These are phyloP conservation scores for Nicotiana otophora DNA, from an alignment of 257 asterid species.

Conservation along the genomic window DNA sequence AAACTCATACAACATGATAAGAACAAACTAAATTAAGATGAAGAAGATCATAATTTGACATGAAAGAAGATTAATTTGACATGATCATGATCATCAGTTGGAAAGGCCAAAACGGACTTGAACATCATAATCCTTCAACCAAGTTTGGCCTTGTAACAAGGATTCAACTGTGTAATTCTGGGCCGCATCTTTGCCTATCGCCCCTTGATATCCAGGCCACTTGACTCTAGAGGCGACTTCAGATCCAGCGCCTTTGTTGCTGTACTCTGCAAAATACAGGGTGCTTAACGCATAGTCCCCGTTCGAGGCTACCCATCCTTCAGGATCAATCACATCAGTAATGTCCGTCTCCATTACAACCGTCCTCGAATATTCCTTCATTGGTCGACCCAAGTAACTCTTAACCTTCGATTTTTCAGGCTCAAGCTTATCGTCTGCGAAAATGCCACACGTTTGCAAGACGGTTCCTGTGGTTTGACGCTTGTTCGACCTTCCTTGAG, in stretches of 20 bases:
- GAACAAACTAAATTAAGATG: not conserved
- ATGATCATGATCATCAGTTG: conserved; percentile 15
- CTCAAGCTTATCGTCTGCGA: conserved; percentile 43
- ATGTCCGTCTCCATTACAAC: conserved; percentile 70
- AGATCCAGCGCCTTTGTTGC: conserved; percentile 64
- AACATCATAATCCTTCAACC: conserved; percentile 23
- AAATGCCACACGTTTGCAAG: conserved; percentile 52
- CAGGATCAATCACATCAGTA: conserved; percentile 50
- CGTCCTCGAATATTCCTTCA: conserved; percentile 67
- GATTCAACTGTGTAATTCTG: conserved; percentile 46
- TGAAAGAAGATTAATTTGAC: not conserved
- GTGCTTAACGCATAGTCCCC: conserved; percentile 59
- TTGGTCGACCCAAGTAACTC: conserved; percentile 77
- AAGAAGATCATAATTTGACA: not conserved
- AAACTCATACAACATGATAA: not conserved
- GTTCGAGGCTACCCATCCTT: conserved; percentile 61
- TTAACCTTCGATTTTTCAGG: conserved; percentile 45
- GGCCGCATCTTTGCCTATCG: conserved; percentile 46
- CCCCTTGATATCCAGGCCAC: conserved; percentile 53
- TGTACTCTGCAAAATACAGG: conserved; percentile 52
- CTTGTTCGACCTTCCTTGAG: conserved; percentile 62
- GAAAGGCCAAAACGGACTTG: conserved; percentile 62
- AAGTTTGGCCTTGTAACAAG: conserved; percentile 61
- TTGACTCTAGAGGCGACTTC: conserved; percentile 37
- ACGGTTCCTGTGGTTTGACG: conserved; percentile 66